Evolutionary conservation across 805 yeast genomes (phyloP).

Genomic region (Starmerella geochares): DNA sequence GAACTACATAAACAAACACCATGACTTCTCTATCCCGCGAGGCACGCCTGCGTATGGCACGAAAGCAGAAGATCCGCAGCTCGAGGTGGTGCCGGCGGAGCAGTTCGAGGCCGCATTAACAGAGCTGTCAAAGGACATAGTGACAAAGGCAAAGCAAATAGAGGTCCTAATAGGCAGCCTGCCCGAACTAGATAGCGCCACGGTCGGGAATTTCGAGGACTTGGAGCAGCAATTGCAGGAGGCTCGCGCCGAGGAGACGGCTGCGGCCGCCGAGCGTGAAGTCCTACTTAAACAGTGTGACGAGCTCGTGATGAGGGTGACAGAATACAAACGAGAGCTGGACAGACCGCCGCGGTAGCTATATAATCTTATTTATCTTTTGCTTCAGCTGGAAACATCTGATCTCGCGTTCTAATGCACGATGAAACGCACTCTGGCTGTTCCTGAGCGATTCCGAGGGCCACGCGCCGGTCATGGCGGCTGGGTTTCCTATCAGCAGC

Average conservation of each 20-base stretch:
- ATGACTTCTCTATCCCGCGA: constrained; percentile 42
- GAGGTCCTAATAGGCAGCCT: constrained; percentile 73
- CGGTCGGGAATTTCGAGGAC: constrained; percentile 47
- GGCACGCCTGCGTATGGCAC: constrained; percentile 36
- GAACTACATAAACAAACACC: constrained; percentile 53
- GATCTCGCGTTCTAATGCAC: constrained; percentile 28
- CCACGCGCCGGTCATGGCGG: constrained; percentile 40
- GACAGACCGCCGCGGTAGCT: constrained; percentile 19
- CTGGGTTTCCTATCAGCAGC: constrained; percentile 26
- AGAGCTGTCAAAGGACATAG: constrained; percentile 76
- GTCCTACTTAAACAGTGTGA: constrained; percentile 52
- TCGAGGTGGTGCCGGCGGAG: constrained; percentile 24
- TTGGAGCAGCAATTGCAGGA: constrained; percentile 52
- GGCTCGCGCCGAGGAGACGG: constrained; percentile 49
- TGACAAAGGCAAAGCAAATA: constrained; percentile 76
- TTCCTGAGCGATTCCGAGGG: constrained; percentile 37
- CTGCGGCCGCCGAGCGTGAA: constrained; percentile 55
- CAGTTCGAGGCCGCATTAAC: constrained; percentile 39
- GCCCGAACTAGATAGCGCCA: constrained; percentile 86
- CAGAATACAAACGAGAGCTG: constrained; percentile 37
- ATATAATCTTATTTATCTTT: not conserved
- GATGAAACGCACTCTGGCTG: constrained; percentile 35
- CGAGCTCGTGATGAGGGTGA: constrained; percentile 50
- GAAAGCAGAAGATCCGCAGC: constrained; percentile 51
- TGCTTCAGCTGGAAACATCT: not conserved